phyloP scores from a whole-genome alignment of 495 filamentous ascomycete species.

The Symbiotaphrina buchneri region DNA sequence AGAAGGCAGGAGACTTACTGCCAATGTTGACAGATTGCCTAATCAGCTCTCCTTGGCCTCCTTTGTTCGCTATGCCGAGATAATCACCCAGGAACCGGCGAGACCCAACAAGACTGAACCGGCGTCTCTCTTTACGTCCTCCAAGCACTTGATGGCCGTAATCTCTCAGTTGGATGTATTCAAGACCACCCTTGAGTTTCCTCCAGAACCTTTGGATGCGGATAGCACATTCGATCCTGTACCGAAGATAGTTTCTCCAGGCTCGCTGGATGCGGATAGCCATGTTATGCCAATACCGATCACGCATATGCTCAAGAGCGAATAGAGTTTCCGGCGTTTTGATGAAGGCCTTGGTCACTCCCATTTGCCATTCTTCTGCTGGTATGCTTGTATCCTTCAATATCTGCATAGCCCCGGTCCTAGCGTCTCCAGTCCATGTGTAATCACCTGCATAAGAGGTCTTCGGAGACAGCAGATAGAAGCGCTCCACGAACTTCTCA shows the following conservation, averaged over 20 bases:
- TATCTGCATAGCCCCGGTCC: conserved; percentile 79
- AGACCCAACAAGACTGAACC: conserved; percentile 77
- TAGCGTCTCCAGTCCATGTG: conserved; percentile 75
- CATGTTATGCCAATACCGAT: conserved; percentile 99
- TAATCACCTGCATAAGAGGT: conserved; percentile 94
- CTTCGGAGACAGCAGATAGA: conserved; percentile 85
- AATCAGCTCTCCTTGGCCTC: conserved; percentile 65
- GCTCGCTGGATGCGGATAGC: conserved; percentile 91
- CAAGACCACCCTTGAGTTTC: conserved; percentile 66
- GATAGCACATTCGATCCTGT: conserved; percentile 77
- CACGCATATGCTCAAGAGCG: conserved; percentile 91
- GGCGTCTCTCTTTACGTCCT: conserved; percentile 70
- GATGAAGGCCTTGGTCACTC: conserved; percentile 92
- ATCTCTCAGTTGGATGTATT: conserved; percentile 72
- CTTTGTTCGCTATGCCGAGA: conserved; percentile 58
- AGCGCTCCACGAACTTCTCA: conserved; percentile 95
- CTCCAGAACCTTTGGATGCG: conserved; percentile 93
- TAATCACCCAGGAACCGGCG: conserved; percentile 93
- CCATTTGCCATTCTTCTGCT: conserved; percentile 88
- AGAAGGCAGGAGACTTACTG: conserved; percentile 14
- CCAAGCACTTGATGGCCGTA: conserved; percentile 69
- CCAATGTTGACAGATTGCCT: conserved; percentile 42
- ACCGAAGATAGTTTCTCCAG: conserved; percentile 88
- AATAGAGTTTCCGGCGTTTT: conserved; percentile 97
- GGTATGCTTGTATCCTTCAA: conserved; percentile 92